These are phyloP conservation scores for Paramecium octaurelia DNA, from an alignment of 73 alveolate species.

Conservation along the genomic window DNA sequence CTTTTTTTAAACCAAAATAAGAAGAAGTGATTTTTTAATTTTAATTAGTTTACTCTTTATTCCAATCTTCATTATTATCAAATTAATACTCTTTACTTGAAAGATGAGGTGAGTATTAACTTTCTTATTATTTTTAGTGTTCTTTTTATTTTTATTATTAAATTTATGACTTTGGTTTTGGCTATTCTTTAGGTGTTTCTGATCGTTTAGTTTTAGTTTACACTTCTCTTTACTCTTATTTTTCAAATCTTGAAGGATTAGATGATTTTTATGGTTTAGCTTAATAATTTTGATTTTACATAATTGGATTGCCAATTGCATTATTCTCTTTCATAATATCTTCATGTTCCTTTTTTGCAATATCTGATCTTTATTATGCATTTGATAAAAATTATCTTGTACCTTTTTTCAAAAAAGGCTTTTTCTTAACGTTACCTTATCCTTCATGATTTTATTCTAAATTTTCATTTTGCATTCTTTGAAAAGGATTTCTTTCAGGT, in stretches of 20 bases:
- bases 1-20: background rate
- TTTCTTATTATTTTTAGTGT: background rate
- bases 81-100: background rate
- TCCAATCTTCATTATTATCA: slow-evolving; percentile 60
- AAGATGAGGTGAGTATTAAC: background rate
- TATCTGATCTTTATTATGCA: slow-evolving; percentile 53
- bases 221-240: background rate
- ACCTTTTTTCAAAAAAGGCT: slow-evolving; percentile 53
- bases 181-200: background rate
- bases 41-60: background rate
- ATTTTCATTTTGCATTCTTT: background rate
- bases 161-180: background rate
- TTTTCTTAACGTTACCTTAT: background rate
- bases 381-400: slow-evolving; percentile 48
- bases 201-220: background rate
- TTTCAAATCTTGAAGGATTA: slow-evolving; percentile 10
- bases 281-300: background rate
- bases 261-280: background rate
- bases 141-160: background rate
- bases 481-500: background rate
- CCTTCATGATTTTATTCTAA: background rate
- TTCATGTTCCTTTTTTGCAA: slow-evolving; percentile 40
- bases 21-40: background rate
- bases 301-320: background rate
- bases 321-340: slow-evolving; percentile 52